phyloP scores from a whole-genome alignment of 2,329 filamentous ascomycete species.

The Thermoascus crustaceus region DNA sequence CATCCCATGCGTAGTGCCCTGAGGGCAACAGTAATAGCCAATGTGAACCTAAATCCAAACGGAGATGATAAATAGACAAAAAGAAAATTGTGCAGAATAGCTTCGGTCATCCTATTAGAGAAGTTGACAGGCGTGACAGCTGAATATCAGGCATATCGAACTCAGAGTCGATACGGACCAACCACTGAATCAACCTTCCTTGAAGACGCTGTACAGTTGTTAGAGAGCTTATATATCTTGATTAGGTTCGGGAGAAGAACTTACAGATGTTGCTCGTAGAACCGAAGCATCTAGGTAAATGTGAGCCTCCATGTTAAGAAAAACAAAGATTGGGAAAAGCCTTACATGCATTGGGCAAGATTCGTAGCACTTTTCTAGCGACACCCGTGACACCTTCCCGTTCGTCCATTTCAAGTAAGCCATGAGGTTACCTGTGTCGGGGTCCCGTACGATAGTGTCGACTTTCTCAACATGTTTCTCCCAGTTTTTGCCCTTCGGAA shows the following conservation, averaged over 20 bases:
- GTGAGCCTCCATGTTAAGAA: slow-evolving; percentile 9
- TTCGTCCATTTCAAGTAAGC: slow-evolving; percentile 39
- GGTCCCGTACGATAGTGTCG: slow-evolving; percentile 37
- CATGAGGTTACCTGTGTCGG: slow-evolving; percentile 22
- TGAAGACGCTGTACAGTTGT: slow-evolving; percentile 25
- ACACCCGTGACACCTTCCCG: slow-evolving; percentile 35
- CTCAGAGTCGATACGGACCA: too few relatives aligned
- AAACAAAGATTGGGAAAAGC: background rate
- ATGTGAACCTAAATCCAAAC: background rate
- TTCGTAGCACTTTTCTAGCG: slow-evolving; percentile 33
- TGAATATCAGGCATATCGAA: too few relatives aligned
- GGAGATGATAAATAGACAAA: background rate
- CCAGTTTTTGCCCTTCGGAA: slow-evolving; percentile 35
- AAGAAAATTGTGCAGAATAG: background rate
- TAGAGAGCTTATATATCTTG: slow-evolving; percentile 1
- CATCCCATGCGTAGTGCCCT: background rate
- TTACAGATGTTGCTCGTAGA: slow-evolving; percentile 43
- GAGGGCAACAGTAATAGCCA: background rate
- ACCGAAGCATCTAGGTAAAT: slow-evolving; percentile 36
- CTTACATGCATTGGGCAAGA: slow-evolving; percentile 36
- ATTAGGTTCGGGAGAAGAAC: slow-evolving; percentile 9
- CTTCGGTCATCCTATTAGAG: background rate
- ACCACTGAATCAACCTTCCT: slow-evolving; percentile 18
- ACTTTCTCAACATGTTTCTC: slow-evolving; percentile 33
- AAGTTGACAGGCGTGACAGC: too few relatives aligned